Percentiles rank a stretch among this genome's conserved stretches.
Conservation (phyloP, 106 monocot genomes). For the Ottelia alismoides region DNA sequence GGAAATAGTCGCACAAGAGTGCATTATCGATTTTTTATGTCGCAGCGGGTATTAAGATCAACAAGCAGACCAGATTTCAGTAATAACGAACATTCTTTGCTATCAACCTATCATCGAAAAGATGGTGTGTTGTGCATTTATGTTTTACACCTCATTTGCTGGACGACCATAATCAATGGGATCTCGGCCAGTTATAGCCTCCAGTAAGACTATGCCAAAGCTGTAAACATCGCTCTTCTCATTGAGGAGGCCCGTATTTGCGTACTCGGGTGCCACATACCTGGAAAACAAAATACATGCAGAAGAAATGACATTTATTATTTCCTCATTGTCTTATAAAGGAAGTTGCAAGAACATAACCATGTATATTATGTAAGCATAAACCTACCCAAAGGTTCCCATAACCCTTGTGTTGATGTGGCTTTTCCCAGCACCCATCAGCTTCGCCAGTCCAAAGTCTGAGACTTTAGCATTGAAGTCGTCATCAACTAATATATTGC, state of each 20-base stretch:
- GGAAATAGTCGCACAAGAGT: no score
- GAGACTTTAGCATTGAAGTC: conserved; percentile 62
- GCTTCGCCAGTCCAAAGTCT: conserved; percentile 66
- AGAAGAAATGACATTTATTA: no score
- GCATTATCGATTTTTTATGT: no score
- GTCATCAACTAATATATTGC: conserved; percentile 57
- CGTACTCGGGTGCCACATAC: conserved; percentile 77
- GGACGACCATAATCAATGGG: conserved; percentile 69
- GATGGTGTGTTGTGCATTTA: no score
- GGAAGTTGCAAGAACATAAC: no score
- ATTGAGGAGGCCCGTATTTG: conserved; percentile 58
- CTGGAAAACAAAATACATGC: conserved; percentile 20
- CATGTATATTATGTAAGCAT: neutral
- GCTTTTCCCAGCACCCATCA: conserved; percentile 57
- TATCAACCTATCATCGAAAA: no score
- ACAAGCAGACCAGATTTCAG: no score
- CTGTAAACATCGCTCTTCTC: conserved; percentile 71
- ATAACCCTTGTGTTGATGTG: conserved; percentile 57
- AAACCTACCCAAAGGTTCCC: conserved; percentile 63
- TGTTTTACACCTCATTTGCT: conserved; percentile 38
- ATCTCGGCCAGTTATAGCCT: conserved; percentile 65
- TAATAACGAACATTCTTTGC: no score
- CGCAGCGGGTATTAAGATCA: no score
- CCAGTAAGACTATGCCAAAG: conserved; percentile 60
- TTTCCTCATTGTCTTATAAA: no score